Conservation (phyloP, 1,284 basidiomycete species). For the Stereum hirsutum region DNA sequence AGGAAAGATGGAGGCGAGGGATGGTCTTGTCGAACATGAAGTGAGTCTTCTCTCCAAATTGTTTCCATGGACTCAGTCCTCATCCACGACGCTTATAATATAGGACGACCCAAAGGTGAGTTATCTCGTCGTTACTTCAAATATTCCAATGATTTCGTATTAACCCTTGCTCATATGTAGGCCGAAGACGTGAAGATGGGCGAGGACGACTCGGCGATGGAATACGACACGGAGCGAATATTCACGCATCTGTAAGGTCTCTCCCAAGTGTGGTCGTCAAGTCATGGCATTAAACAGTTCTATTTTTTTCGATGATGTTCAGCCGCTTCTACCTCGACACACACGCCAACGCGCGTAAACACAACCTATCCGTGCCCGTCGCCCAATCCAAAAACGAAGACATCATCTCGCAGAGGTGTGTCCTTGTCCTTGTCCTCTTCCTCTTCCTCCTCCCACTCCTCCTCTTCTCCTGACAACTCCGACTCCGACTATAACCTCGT, state of each 20-base stretch:
- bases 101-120: neutral
- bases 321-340: conserved; percentile 88
- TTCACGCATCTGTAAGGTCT: conserved; percentile 68
- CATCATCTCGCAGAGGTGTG: conserved; percentile 43
- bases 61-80: too few relatives aligned
- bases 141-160: too few relatives aligned
- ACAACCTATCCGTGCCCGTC: conserved; percentile 46
- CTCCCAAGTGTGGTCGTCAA: neutral
- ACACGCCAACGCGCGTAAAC: conserved; percentile 55
- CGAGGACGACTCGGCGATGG: conserved; percentile 51
- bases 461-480: neutral
- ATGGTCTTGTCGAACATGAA: too few relatives aligned
- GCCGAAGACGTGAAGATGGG: conserved; percentile 40
- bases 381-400: conserved; percentile 46
- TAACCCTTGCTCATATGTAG: neutral
- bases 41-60: too few relatives aligned
- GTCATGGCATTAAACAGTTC: neutral
- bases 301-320: neutral
- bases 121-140: too few relatives aligned
- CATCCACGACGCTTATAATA: too few relatives aligned
- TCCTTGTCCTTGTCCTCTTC: conserved; percentile 1
- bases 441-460: neutral
- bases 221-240: conserved; percentile 68
- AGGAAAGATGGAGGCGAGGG: too few relatives aligned
- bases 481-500: neutral